A percentile compares a stretch with the other conserved stretches of the same genome.
These are phyloP conservation scores for Salix caprea DNA, from an alignment of 345 rosid genomes.

Conservation along the genomic window DNA sequence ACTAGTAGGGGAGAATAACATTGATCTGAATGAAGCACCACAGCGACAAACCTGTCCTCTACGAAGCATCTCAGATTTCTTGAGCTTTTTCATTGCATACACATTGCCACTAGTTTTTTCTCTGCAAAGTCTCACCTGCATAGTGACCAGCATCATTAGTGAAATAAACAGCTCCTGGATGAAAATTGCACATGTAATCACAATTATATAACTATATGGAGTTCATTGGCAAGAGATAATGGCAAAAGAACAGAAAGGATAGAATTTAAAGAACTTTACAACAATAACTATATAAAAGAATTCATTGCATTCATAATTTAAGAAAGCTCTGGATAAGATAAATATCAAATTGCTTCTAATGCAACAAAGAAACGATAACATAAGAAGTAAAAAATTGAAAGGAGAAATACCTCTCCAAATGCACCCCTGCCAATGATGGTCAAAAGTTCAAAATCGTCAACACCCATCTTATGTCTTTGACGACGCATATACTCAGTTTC, in stretches of 20 bases:
- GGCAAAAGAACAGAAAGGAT: no score
- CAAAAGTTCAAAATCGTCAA: constrained; percentile 96
- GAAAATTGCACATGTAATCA: no score
- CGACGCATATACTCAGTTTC: constrained; percentile 97
- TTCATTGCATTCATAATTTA: no score
- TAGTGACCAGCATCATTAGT: no score
- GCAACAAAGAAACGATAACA: no score
- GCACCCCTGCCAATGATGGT: constrained; percentile 99
- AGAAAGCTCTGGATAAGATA: no score
- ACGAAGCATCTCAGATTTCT: constrained; percentile 94
- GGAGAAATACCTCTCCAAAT: constrained; percentile 78
- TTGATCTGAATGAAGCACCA: no score
- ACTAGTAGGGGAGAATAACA: background rate
- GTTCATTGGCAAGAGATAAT: no score
- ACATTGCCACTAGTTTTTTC: constrained; percentile 88
- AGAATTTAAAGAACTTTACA: no score
- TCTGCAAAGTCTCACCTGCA: constrained; percentile 82
- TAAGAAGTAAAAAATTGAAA: background rate
- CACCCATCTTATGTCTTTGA: constrained; percentile 96
- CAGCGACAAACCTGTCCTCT: constrained; percentile 58
- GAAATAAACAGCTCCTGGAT: no score
- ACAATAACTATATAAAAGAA: background rate
- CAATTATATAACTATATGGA: no score
- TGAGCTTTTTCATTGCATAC: constrained; percentile 94
- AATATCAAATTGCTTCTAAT: no score